Evolutionary conservation across 371 early-diverging fungal species (phyloP).

Genomic region (Syncephalastrum racemosum): DNA sequence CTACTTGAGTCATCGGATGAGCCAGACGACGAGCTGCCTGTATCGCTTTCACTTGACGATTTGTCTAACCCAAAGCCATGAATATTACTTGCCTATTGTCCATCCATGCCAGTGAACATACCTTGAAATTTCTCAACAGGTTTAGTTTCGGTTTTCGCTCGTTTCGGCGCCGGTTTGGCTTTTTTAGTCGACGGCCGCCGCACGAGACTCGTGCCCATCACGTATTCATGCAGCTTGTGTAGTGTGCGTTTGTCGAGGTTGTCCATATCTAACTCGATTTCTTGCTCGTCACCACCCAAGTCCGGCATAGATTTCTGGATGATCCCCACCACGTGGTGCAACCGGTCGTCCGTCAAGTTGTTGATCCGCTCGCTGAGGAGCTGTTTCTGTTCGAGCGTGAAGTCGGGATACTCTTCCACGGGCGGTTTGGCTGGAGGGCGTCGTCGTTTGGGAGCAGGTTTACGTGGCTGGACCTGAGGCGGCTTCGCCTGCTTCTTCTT

Average conservation of each 20-base stretch:
- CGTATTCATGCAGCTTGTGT: conserved; percentile 84
- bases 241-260: conserved; percentile 82
- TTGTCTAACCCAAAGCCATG: conserved; percentile 22
- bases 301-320: conserved; percentile 86
- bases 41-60: conserved; percentile 56
- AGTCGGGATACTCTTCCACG: conserved; percentile 50
- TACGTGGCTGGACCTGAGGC: conserved; percentile 4
- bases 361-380: conserved; percentile 86
- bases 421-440: conserved; percentile 26
- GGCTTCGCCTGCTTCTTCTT: conserved; percentile 45
- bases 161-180: conserved; percentile 10
- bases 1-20: conserved; percentile 77
- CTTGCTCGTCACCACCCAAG: conserved; percentile 77
- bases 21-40: conserved; percentile 55
- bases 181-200: conserved; percentile 6
- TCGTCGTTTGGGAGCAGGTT: conserved; percentile 5
- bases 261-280: conserved; percentile 96
- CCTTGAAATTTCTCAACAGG: conserved; percentile 13
- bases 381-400: conserved; percentile 89
- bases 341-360: conserved; percentile 71
- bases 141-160: conserved; percentile 17
- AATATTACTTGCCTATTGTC: not conserved
- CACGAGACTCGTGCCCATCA: conserved; percentile 56
- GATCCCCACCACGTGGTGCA: conserved; percentile 80
- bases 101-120: conserved; percentile 7